Conservation (phyloP, 305 asterid genomes). For the Striga hermonthica region DNA sequence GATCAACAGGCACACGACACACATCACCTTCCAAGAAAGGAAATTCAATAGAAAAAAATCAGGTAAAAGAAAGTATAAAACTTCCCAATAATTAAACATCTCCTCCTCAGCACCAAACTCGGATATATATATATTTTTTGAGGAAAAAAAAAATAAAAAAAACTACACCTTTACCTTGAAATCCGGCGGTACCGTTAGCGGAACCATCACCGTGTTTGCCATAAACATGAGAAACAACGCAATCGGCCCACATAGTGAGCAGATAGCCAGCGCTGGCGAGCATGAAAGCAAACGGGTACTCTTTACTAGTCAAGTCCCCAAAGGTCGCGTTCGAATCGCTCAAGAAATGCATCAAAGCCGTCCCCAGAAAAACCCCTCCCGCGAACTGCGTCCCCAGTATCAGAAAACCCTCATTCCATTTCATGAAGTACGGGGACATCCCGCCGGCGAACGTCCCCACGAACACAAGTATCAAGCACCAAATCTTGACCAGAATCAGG, state of each 20-base stretch:
- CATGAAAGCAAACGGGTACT: conserved; percentile 89
- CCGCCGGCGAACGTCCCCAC: conserved; percentile 73
- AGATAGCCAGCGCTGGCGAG: conserved; percentile 71
- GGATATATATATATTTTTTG: too few species aligned
- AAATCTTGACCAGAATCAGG: conserved; percentile 63
- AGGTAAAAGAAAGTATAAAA: neutral
- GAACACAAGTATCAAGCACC: conserved; percentile 75
- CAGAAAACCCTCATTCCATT: conserved; percentile 83
- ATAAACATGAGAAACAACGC: conserved; percentile 54
- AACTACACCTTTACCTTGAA: conserved; percentile 50
- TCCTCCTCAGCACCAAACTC: neutral
- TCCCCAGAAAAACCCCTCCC: conserved; percentile 86
- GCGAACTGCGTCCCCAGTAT: conserved; percentile 85
- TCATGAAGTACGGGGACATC: conserved; percentile 78
- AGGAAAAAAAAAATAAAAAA: too few species aligned
- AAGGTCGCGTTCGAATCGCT: conserved; percentile 84
- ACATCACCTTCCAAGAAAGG: too few species aligned
- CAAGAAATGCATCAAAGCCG: conserved; percentile 86
- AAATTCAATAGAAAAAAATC: too few species aligned
- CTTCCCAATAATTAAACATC: neutral
- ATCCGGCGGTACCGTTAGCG: conserved; percentile 29
- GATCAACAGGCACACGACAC: too few species aligned
- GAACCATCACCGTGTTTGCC: conserved; percentile 34
- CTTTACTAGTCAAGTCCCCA: conserved; percentile 54
- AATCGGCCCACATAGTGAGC: conserved; percentile 80